Evolutionary conservation across 495 filamentous ascomycete species (phyloP).

Genomic region (Daldinia decipiens): DNA sequence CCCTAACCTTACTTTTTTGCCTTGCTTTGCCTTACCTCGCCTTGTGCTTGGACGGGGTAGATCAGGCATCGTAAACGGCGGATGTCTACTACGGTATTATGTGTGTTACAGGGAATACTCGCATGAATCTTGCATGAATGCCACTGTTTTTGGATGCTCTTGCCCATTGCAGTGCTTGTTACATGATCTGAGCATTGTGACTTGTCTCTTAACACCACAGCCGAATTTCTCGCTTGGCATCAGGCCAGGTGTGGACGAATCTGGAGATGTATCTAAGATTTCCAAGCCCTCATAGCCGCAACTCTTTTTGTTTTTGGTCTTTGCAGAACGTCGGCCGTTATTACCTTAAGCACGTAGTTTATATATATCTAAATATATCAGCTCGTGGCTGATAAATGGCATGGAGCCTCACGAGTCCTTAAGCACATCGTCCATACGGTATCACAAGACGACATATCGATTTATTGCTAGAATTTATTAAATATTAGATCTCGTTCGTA

Average conservation of each 20-base stretch:
- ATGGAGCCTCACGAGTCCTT: constrained; percentile 35
- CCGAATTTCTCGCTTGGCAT: constrained; percentile 19
- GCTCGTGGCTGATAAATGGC: constrained; percentile 35
- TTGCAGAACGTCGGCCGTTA: constrained; percentile 15
- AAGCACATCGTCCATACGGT: constrained; percentile 17
- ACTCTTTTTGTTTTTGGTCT: background rate
- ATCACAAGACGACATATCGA: constrained; percentile 27
- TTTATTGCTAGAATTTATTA: constrained; percentile 22
- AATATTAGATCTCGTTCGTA: constrained; percentile 24
- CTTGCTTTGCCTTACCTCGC: constrained; percentile 1
- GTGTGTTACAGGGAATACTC: background rate
- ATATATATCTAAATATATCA: constrained; percentile 23
- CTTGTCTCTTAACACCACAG: constrained; percentile 22
- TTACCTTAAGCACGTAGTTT: background rate
- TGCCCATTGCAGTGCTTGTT: constrained; percentile 17
- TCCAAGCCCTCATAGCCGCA: constrained; percentile 14
- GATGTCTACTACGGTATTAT: constrained; percentile 7
- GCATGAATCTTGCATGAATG: constrained; percentile 24
- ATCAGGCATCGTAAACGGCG: constrained; percentile 6
- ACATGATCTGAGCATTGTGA: constrained; percentile 20
- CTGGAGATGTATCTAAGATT: background rate
- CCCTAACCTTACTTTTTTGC: constrained; percentile 9
- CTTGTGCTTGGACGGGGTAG: background rate
- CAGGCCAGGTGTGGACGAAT: constrained; percentile 5
- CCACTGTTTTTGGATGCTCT: constrained; percentile 16